Conservation (phyloP, 139 green algal genomes). For the Astrephomene gubernaculifera region DNA sequence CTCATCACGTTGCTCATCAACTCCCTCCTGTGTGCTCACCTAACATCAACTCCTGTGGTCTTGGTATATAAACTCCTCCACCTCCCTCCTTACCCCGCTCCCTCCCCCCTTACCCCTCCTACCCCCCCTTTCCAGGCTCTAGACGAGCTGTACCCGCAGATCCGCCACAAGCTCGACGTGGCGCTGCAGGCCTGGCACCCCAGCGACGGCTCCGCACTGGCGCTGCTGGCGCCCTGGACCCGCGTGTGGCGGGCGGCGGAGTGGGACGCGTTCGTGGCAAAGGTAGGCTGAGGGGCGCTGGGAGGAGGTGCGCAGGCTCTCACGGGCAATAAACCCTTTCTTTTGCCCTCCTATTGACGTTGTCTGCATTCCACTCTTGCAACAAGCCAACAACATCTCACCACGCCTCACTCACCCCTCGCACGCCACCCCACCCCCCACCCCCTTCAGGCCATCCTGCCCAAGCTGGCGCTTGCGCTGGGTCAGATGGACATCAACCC, state of each 20-base stretch:
- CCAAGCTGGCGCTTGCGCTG: conserved; percentile 82
- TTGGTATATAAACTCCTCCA: too few species aligned
- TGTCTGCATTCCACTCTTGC: not conserved
- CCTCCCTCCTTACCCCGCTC: not conserved
- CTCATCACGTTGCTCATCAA: too few species aligned
- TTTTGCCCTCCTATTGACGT: not conserved
- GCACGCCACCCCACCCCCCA: not conserved
- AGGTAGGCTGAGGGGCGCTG: not conserved
- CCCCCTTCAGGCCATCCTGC: conserved; percentile 73
- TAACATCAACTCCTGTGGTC: too few species aligned
- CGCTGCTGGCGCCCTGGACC: conserved; percentile 91
- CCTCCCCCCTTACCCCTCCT: not conserved
- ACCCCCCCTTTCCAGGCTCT: conserved; percentile 51
- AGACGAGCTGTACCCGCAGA: conserved; percentile 87
- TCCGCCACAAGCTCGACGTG: conserved; percentile 83
- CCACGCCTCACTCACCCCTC: not conserved
- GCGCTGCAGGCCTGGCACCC: conserved; percentile 90
- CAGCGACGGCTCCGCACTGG: conserved; percentile 78
- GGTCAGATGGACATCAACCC: conserved; percentile 84
- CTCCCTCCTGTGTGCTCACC: too few species aligned
- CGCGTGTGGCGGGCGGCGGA: conserved; percentile 80
- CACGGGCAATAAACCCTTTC: not conserved
- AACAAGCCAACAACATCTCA: not conserved
- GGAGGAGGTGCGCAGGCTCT: not conserved
- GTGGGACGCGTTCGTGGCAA: conserved; percentile 78